A percentile compares a stretch with the other conserved stretches of the same genome.
phyloP scores from a whole-genome alignment of 805 yeast species.

The Priceomyces castillae region DNA sequence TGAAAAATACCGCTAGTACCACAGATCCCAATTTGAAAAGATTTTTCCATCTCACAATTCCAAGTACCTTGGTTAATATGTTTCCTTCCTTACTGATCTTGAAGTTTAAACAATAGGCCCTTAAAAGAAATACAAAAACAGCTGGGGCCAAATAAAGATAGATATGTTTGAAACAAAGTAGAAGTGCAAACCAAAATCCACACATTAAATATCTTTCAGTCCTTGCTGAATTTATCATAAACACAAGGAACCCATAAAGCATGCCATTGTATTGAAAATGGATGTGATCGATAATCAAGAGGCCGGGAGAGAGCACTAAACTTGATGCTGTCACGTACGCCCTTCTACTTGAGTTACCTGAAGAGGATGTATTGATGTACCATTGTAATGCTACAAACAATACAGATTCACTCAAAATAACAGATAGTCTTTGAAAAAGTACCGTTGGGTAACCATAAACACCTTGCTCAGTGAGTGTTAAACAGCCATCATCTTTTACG shows the following conservation, averaged over 20 bases:
- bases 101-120: constrained; percentile 65
- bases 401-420: constrained; percentile 70
- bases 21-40: constrained; percentile 59
- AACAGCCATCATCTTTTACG: constrained; percentile 73
- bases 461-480: constrained; percentile 65
- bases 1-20: constrained; percentile 57
- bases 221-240: constrained; percentile 71
- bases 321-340: constrained; percentile 79
- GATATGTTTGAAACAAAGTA: constrained; percentile 92
- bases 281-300: constrained; percentile 87
- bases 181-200: constrained; percentile 67
- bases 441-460: constrained; percentile 75
- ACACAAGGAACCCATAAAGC: constrained; percentile 78
- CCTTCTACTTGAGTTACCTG: constrained; percentile 39
- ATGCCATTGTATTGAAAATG: constrained; percentile 97
- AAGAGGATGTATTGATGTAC: constrained; percentile 50
- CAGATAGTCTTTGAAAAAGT: constrained; percentile 78
- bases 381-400: constrained; percentile 70
- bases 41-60: constrained; percentile 53
- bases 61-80: constrained; percentile 24
- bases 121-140: constrained; percentile 72
- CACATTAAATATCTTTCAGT: constrained; percentile 54
- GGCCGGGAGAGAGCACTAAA: constrained; percentile 82
- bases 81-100: constrained; percentile 22
- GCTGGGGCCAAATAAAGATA: constrained; percentile 94